These are phyloP conservation scores for Yamadazyma friedrichii DNA, from an alignment of 1,139 yeast species.

Conservation along the genomic window DNA sequence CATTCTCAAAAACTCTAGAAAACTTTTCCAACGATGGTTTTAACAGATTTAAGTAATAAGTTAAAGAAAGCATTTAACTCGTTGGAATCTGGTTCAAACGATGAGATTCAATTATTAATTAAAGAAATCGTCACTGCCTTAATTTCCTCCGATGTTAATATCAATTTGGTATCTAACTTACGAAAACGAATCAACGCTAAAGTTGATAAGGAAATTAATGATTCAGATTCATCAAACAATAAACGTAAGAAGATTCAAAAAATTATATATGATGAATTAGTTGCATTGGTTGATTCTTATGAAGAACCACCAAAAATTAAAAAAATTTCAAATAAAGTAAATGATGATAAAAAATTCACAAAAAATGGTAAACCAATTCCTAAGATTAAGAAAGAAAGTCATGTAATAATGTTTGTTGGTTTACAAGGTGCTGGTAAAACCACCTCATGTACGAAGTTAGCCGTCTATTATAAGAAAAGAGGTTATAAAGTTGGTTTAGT, in stretches of 20 bases:
- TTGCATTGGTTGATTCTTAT: conserved; percentile 71
- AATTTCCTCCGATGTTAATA: conserved; percentile 88
- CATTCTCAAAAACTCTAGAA: conserved; percentile 4
- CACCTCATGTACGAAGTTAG: conserved; percentile 94
- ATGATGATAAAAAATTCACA: conserved; percentile 10
- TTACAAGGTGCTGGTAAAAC: conserved; percentile 99
- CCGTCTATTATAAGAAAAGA: conserved; percentile 89
- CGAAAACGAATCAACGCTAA: conserved; percentile 70
- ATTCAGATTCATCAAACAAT: conserved; percentile 50
- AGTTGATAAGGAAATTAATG: conserved; percentile 46
- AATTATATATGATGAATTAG: conserved; percentile 89
- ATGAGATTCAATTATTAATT: conserved; percentile 53
- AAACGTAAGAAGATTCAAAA: conserved; percentile 84
- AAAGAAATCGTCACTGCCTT: conserved; percentile 90
- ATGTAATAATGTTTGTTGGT: conserved; percentile 95
- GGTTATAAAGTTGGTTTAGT: conserved; percentile 95
- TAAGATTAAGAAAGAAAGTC: conserved; percentile 28
- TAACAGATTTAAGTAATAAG: conserved; percentile 90
- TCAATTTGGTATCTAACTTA: conserved; percentile 73
- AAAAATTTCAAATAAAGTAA: conserved; percentile 38
- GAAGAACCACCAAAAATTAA: conserved; percentile 81
- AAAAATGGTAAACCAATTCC: conserved; percentile 33
- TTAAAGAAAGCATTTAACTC: conserved; percentile 73
- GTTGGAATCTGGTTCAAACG: conserved; percentile 46
- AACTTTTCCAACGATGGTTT: conserved; percentile 59